Conservation (phyloP, 805 yeast species). For the Saccharomycopsis sp. region DNA sequence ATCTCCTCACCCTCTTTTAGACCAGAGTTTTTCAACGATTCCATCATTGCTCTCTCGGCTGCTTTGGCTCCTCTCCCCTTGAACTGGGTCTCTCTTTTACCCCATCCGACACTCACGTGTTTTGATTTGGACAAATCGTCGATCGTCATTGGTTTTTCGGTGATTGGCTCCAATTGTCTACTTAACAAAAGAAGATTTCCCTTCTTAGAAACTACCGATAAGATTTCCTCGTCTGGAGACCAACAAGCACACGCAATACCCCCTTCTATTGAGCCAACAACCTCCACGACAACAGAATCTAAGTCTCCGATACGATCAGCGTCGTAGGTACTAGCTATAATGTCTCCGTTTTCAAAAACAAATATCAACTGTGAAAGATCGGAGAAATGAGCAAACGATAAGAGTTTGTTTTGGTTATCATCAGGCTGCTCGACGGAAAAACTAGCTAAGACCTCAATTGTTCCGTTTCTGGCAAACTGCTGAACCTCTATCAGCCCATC, state of each 20-base stretch:
- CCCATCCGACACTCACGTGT: slow-evolving; percentile 98
- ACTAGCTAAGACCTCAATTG: slow-evolving; percentile 49
- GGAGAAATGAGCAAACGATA: slow-evolving; percentile 61
- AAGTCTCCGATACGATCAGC: slow-evolving; percentile 30
- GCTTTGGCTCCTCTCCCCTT: slow-evolving; percentile 89
- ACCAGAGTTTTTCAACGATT: slow-evolving; percentile 48
- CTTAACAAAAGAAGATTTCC: slow-evolving; percentile 60
- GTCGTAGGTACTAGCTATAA: slow-evolving; percentile 59
- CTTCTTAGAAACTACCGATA: slow-evolving; percentile 60
- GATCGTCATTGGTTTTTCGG: slow-evolving; percentile 51
- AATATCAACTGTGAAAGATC: slow-evolving; percentile 62
- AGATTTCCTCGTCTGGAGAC: slow-evolving; percentile 89
- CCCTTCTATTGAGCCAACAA: slow-evolving; percentile 78
- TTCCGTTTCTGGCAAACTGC: slow-evolving; percentile 61
- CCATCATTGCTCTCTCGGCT: slow-evolving; percentile 52
- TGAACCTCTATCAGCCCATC: slow-evolving; percentile 61
- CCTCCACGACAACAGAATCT: slow-evolving; percentile 50
- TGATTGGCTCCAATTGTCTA: slow-evolving; percentile 70
- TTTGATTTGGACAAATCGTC: slow-evolving; percentile 63
- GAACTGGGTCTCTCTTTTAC: slow-evolving; percentile 93
- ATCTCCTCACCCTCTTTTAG: slow-evolving; percentile 57
- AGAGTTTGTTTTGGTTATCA: slow-evolving; percentile 13
- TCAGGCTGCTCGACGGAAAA: slow-evolving; percentile 44
- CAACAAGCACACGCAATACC: slow-evolving; percentile 70
- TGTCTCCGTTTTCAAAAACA: slow-evolving; percentile 70